Conservation (phyloP, 768 basidiomycete species). For the Gelatoporia subvermispora region DNA sequence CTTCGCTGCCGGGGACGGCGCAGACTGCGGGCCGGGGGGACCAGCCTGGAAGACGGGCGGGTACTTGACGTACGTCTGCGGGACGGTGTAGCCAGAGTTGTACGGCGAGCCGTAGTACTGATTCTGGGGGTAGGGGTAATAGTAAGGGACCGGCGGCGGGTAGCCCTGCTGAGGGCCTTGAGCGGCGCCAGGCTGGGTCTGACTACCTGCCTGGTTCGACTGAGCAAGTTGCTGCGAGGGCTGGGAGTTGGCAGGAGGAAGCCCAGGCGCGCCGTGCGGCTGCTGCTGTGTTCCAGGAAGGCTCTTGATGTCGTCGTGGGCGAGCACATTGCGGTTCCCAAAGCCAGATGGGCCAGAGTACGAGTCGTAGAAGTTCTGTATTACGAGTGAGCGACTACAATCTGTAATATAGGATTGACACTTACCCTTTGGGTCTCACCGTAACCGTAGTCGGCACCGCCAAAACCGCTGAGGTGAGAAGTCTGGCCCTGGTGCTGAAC, state of each 20-base stretch:
- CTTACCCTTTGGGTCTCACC: constrained; percentile 61
- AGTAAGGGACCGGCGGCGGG: constrained; percentile 57
- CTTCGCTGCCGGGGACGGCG: constrained; percentile 61
- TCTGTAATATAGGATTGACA: constrained; percentile 2
- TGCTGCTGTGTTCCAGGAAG: constrained; percentile 52
- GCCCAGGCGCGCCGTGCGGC: constrained; percentile 39
- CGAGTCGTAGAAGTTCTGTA: constrained; percentile 72
- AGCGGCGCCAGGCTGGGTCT: constrained; percentile 51
- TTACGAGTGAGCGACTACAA: constrained; percentile 12
- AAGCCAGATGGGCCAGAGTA: constrained; percentile 65
- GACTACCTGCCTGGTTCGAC: constrained; percentile 44
- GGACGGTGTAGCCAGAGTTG: constrained; percentile 47
- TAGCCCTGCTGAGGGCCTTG: constrained; percentile 64
- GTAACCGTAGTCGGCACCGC: constrained; percentile 64
- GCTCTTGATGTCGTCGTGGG: constrained; percentile 73
- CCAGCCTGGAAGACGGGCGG: constrained; percentile 71
- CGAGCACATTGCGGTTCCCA: constrained; percentile 54
- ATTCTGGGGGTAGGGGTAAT: constrained; percentile 68
- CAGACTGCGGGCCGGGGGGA: constrained; percentile 62
- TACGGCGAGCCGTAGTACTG: constrained; percentile 76
- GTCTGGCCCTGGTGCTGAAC: constrained; percentile 57
- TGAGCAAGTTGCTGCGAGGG: constrained; percentile 50
- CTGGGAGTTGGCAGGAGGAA: constrained; percentile 47
- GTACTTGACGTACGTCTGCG: constrained; percentile 74
- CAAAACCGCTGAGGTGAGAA: constrained; percentile 50